Base-by-base conservation (phyloP, 495 filamentous ascomycete genomes). In the Umbilicaria muhlenbergii region DNA sequence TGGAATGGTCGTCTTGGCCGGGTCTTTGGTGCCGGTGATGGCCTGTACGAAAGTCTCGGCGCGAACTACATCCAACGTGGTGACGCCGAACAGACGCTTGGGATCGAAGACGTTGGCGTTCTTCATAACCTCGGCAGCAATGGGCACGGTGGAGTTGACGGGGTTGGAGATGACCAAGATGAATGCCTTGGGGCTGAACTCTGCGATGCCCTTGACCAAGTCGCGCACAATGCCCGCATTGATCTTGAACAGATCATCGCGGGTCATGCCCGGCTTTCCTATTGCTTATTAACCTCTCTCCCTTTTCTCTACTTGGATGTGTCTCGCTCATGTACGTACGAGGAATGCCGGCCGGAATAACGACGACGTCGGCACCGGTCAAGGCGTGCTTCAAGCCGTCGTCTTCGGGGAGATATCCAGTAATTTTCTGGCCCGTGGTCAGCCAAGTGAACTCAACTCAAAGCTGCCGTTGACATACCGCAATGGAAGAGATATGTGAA, bases 241-340 rank as follows among this genome's bases (percentile, higher is more conserved):
- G 69, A 92, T 86, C 67, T 91, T 94, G 81, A 98, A 98, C 44
- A 98, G 86, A 55, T 95, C 88, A 57, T 98, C 92, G 70, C 91
- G 86, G 61, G 81, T 94, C 91, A 98, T 98, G 57, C 92, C 92
- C 46, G 91, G 91, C 72, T 96, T 96, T 65, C 89, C 89, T 95
- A 50, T 39, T 44, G 18, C 10, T 45, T 36, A 32, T 53, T 32
- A 54, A 55, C 36, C 56, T 24, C 24, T 6, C 24, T 28, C 1
- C 24, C 24, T 6, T 1, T 28, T 44, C 40, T 15, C n/a, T 32
- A 46, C 33, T 17, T 21, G 34, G 17, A 6, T 18, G 5, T 12
- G 4, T 4, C 6, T n/a, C 38, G 39, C 21, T 31, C 24, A 37
- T 13, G 17, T 19, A 73, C 89, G 56, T 63, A 92, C 91, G 88